phyloP scores from a whole-genome alignment of 192 early-diverging fungal genomes.

The Pilaira anomala region DNA sequence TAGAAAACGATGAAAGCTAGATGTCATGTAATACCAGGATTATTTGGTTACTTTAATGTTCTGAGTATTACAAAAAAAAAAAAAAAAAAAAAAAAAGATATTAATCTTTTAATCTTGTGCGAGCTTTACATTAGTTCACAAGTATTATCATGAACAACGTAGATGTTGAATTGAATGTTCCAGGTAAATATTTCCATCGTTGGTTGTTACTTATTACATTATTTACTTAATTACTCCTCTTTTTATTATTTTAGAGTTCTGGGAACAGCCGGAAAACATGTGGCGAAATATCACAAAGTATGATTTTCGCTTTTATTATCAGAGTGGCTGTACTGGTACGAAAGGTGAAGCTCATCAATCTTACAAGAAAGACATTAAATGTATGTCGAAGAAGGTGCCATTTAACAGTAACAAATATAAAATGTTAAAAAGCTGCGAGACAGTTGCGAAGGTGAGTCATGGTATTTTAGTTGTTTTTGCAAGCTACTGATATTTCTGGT shows the following conservation, averaged over 20 bases:
- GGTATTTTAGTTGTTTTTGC: not conserved
- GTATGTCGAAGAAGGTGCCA: not conserved
- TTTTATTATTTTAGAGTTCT: slow-evolving; percentile 1
- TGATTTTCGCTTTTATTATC: not conserved
- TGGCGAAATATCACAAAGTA: not conserved
- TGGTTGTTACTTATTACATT: not conserved
- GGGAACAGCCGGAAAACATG: not conserved
- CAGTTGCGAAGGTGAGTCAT: not conserved
- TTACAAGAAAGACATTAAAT: not conserved
- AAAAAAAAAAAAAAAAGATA: too few relatives aligned
- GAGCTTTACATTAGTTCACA: not conserved
- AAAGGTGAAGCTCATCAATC: not conserved
- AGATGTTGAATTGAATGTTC: not conserved
- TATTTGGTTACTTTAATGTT: too few relatives aligned
- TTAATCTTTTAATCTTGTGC: not conserved
- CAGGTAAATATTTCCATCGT: not conserved
- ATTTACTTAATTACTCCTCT: not conserved
- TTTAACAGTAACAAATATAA: not conserved
- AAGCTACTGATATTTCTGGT: slow-evolving; percentile 1
- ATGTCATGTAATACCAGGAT: too few relatives aligned
- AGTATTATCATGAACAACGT: not conserved
- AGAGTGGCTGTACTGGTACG: not conserved
- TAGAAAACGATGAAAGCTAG: too few relatives aligned
- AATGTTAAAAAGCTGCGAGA: not conserved
- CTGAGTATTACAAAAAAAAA: too few relatives aligned